Evolutionary conservation across 2,329 filamentous ascomycete genomes (phyloP).

Genomic region (Diaporthe velutina): DNA sequence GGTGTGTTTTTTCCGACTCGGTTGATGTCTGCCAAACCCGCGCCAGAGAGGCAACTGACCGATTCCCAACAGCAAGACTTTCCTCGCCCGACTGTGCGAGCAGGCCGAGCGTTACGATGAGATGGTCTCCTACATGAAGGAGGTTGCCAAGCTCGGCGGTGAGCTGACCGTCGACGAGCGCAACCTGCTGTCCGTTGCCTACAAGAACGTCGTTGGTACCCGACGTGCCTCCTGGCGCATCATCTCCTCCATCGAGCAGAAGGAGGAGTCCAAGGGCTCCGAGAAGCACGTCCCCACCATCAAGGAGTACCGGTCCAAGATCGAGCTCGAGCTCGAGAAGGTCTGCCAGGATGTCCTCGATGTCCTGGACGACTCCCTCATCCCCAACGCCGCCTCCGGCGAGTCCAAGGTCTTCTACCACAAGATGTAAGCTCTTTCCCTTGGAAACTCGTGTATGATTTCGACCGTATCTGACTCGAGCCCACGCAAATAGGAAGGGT

Average conservation of each 20-base stretch:
- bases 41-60: conserved; percentile 51
- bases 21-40: conserved; percentile 28
- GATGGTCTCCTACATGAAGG: conserved; percentile 99
- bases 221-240: conserved; percentile 99
- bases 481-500: conserved; percentile 80
- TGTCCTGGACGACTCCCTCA: conserved; percentile 92
- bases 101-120: conserved; percentile 99
- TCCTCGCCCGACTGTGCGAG: conserved; percentile 99
- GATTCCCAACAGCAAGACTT: conserved; percentile 85
- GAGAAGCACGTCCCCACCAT: conserved; percentile 95
- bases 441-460: no score
- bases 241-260: conserved; percentile 99
- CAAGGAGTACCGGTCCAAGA: conserved; percentile 98
- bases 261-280: conserved; percentile 98
- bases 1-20: conserved; percentile 44
- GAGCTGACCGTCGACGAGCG: conserved; percentile 96
- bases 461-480: conserved; percentile 32
- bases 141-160: conserved; percentile 89
- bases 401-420: conserved; percentile 99
- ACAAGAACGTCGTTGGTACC: conserved; percentile 99
- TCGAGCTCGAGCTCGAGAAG: conserved; percentile 96
- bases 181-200: conserved; percentile 97
- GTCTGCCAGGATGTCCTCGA: conserved; percentile 98
- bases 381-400: conserved; percentile 94
- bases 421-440: conserved; percentile 86